Evolutionary conservation across 2,329 filamentous ascomycete genomes (phyloP).

Genomic region (Colletotrichum noveboracense): DNA sequence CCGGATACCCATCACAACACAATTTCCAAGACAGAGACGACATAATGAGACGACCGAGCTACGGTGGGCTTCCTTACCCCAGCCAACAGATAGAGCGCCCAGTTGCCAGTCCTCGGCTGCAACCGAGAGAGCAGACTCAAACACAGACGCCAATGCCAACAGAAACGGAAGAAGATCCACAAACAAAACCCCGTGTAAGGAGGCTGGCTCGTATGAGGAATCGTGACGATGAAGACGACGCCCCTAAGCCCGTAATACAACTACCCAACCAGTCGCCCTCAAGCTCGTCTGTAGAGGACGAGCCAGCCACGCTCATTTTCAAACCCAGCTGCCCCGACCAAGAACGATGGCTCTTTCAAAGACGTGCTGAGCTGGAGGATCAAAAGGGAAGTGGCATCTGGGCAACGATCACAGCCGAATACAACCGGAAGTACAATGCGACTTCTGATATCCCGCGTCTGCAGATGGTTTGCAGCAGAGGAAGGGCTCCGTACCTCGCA

Average conservation of each 20-base stretch:
- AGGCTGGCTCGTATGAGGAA: background rate
- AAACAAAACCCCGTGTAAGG: background rate
- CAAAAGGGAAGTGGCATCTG: conserved; percentile 64
- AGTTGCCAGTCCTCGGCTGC: background rate
- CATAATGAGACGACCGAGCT: background rate
- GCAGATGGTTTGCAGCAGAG: conserved; percentile 62
- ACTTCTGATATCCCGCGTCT: conserved; percentile 52
- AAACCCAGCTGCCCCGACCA: conserved; percentile 51
- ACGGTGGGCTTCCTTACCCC: background rate
- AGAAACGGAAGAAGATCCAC: background rate
- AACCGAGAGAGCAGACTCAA: background rate
- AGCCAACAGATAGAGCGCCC: conserved; percentile 11
- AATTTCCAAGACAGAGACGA: background rate
- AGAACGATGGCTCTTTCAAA: conserved; percentile 53
- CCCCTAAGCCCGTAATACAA: background rate
- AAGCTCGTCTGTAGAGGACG: background rate
- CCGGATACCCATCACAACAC: background rate
- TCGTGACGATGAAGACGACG: background rate
- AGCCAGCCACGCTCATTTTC: conserved; percentile 38
- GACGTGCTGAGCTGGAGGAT: conserved; percentile 45
- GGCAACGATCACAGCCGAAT: conserved; percentile 56
- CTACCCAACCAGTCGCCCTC: background rate
- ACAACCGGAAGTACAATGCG: conserved; percentile 36
- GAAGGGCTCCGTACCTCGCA: conserved; percentile 51
- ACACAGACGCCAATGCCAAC: background rate